Evolutionary conservation across 129 eudicot species (phyloP).

Genomic region (Oenanthe sinensis): DNA sequence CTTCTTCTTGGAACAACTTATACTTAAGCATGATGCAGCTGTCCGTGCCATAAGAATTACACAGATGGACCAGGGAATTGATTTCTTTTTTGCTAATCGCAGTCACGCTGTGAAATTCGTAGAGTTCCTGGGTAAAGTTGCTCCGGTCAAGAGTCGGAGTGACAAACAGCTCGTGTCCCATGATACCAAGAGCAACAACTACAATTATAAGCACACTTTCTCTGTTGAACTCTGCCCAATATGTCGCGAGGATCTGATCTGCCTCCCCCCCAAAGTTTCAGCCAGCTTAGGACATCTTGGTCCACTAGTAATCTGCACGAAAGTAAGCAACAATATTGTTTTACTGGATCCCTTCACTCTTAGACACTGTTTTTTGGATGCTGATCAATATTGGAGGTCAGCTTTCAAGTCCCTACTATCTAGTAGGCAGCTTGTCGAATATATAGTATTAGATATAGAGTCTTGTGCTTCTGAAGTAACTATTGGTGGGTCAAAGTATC

Average conservation of each 20-base stretch:
- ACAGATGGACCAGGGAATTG: conserved; percentile 12
- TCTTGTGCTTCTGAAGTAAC: conserved; percentile 5
- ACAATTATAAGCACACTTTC: conserved; percentile 10
- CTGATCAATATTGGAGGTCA: conserved; percentile 11
- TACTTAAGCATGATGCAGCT: conserved; percentile 15
- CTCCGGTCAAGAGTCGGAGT: conserved; percentile 11
- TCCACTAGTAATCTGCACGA: conserved; percentile 10
- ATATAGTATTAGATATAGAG: conserved; percentile 11
- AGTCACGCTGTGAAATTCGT: conserved; percentile 5
- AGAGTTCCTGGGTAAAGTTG: conserved; percentile 9
- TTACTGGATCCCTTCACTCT: conserved; percentile 12
- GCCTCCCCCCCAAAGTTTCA: conserved; percentile 12
- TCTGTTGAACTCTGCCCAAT: conserved; percentile 12
- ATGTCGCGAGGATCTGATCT: conserved; percentile 11
- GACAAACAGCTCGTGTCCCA: conserved; percentile 13
- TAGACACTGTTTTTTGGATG: conserved; percentile 11
- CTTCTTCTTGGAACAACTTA: conserved; percentile 12
- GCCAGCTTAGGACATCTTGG: conserved; percentile 10
- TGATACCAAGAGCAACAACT: conserved; percentile 10
- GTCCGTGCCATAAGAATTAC: conserved; percentile 13
- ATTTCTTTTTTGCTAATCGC: conserved; percentile 13
- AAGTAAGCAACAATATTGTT: conserved; percentile 8
- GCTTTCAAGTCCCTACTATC: conserved; percentile 12
- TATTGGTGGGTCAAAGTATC: conserved; percentile 9
- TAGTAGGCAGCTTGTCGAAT: conserved; percentile 8